A percentile compares a stretch with the other conserved stretches of the same genome.
These are phyloP conservation scores for Tulasnella sp. DNA, from an alignment of 768 basidiomycete genomes.

Conservation along the genomic window DNA sequence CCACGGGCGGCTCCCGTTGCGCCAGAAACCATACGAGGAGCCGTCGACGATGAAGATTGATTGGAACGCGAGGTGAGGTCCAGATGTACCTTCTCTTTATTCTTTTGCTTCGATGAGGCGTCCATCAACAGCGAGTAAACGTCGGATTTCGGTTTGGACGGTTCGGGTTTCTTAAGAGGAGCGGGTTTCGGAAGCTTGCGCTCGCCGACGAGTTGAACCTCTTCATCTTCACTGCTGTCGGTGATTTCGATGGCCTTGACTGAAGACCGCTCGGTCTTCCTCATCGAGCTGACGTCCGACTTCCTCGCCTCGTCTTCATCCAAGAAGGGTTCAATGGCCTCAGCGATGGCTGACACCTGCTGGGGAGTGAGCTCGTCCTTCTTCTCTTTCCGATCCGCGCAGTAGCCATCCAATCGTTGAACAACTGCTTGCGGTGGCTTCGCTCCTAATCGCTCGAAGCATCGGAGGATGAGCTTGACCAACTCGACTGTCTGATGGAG, in stretches of 20 bases:
- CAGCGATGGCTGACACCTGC: conserved; percentile 58
- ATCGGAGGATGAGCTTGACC: conserved; percentile 66
- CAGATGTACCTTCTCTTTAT: not conserved
- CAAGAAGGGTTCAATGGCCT: conserved; percentile 52
- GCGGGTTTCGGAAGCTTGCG: not conserved
- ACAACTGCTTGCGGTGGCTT: conserved; percentile 50
- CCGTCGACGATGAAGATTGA: not conserved
- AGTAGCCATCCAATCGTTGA: conserved; percentile 48
- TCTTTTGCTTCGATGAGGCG: not conserved
- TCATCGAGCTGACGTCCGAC: not conserved
- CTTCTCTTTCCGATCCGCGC: conserved; percentile 23
- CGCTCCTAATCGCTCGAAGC: conserved; percentile 55
- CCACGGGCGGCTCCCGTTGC: not conserved
- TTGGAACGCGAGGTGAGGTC: not conserved
- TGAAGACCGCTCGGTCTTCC: not conserved
- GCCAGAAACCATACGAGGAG: not conserved
- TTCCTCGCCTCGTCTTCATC: not conserved
- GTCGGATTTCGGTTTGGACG: not conserved
- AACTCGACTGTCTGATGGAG: conserved; percentile 83
- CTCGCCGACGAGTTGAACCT: conserved; percentile 43
- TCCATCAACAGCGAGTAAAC: not conserved
- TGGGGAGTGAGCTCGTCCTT: conserved; percentile 19
- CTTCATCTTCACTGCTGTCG: conserved; percentile 44
- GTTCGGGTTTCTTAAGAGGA: conserved; percentile 5
- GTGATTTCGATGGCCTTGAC: conserved; percentile 16